Conservation (phyloP, 257 asterid species). For the Solanum infundibuliforme region DNA sequence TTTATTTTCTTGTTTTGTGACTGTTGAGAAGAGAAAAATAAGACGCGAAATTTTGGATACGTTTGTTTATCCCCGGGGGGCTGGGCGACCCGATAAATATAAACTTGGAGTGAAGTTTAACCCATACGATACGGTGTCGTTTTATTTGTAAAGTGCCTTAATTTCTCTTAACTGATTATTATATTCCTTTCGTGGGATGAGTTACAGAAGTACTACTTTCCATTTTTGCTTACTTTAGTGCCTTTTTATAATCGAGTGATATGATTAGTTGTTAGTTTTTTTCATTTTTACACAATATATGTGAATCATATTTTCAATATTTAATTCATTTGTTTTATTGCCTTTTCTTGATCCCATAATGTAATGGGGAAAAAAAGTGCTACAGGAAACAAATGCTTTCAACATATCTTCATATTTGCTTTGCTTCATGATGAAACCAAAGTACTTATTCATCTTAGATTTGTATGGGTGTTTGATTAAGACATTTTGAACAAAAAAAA, state of each 20-base stretch:
- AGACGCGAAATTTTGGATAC: neutral
- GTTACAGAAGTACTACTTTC: neutral
- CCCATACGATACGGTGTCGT: neutral
- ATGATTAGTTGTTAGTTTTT: neutral
- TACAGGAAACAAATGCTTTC: neutral
- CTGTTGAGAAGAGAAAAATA: neutral
- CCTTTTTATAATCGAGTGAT: neutral
- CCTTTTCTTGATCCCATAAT: neutral
- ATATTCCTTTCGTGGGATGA: neutral
- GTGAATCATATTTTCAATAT: neutral
- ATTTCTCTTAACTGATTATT: neutral
- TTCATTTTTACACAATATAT: neutral
- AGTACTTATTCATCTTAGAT: neutral
- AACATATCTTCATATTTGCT: neutral
- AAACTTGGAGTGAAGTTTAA: neutral
- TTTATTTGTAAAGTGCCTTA: no score
- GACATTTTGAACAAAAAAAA: no score
- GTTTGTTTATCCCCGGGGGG: neutral
- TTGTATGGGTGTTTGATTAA: neutral
- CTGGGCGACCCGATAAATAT: neutral
- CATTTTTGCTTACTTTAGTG: neutral
- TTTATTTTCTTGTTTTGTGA: neutral
- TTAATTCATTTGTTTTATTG: neutral
- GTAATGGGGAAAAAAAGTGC: neutral
- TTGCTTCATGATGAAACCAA: neutral